Conservation (phyloP, 164 flowering plant species). For the Tetracentron sinense region DNA sequence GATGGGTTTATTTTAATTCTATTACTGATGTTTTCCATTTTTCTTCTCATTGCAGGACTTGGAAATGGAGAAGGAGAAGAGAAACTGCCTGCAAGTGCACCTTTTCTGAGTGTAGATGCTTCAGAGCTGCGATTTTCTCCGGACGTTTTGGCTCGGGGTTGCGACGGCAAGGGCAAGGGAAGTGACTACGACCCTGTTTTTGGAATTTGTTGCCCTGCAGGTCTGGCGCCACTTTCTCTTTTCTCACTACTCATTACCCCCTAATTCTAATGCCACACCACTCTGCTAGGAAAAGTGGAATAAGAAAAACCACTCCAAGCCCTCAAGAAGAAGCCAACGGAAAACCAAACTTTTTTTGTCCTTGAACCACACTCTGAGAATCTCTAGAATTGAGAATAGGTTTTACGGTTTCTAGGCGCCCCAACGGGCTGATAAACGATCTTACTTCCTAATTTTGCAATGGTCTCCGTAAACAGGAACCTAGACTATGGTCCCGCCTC, state of each 20-base stretch:
- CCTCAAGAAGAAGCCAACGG: too few species aligned
- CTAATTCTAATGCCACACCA: too few species aligned
- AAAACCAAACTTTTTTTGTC: too few species aligned
- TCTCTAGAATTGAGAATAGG: too few species aligned
- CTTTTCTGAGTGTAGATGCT: constrained; percentile 17
- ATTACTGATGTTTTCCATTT: not conserved
- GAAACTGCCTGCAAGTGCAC: constrained; percentile 33
- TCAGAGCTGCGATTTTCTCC: constrained; percentile 17
- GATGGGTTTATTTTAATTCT: not conserved
- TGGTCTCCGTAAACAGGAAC: too few species aligned
- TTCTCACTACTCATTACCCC: not conserved
- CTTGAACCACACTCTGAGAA: too few species aligned
- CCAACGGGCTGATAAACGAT: too few species aligned
- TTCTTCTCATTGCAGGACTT: not conserved
- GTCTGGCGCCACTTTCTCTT: constrained; percentile 10
- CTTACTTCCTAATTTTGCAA: too few species aligned
- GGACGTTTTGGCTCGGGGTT: constrained; percentile 31
- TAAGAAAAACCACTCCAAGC: too few species aligned
- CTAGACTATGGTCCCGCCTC: too few species aligned
- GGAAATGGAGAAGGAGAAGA: constrained; percentile 9
- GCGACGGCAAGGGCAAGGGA: constrained; percentile 44
- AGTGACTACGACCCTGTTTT: constrained; percentile 39
- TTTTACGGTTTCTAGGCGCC: too few species aligned
- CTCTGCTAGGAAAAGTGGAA: too few species aligned
- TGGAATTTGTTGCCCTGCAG: constrained; percentile 62